A percentile compares a stretch with the other conserved stretches of the same genome.
phyloP scores from a whole-genome alignment of 108 stramenopile genomes.

The Cyclotella sp. region DNA sequence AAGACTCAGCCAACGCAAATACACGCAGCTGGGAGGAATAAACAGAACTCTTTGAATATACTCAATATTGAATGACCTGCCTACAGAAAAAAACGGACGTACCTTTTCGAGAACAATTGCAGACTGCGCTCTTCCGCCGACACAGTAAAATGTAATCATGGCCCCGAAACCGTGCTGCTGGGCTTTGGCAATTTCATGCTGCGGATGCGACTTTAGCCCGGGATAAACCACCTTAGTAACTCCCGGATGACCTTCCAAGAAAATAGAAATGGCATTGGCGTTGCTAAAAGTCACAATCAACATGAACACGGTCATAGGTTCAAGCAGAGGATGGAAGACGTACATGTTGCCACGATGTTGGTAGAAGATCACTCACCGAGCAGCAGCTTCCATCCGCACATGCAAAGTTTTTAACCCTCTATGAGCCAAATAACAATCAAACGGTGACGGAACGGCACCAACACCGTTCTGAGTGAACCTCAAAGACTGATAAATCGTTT shows the following conservation, averaged over 20 bases:
- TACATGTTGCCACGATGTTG: background rate
- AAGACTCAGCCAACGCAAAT: conserved; percentile 69
- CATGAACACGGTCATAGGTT: background rate
- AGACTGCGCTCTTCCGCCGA: conserved; percentile 70
- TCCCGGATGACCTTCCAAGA: conserved; percentile 64
- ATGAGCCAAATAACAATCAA: conserved; percentile 90
- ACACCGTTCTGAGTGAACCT: conserved; percentile 89
- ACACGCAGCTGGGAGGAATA: conserved; percentile 45
- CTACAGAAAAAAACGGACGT: too few species aligned
- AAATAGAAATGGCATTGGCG: conserved; percentile 77
- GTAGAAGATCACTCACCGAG: conserved; percentile 41
- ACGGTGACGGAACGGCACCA: conserved; percentile 91
- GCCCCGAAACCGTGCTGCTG: conserved; percentile 86
- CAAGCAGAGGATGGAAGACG: background rate
- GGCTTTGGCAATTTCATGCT: conserved; percentile 77
- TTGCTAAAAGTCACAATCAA: conserved; percentile 48
- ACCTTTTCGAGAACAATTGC: conserved; percentile 62
- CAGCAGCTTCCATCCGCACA: conserved; percentile 85
- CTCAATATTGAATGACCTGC: background rate
- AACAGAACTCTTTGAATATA: background rate
- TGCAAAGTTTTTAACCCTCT: conserved; percentile 92
- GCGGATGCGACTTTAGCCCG: conserved; percentile 82
- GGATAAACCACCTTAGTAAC: conserved; percentile 84
- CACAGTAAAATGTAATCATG: conserved; percentile 90
- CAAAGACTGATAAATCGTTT: conserved; percentile 66